These are phyloP conservation scores for Clarireedia homoeocarpa DNA, from an alignment of 2,329 filamentous ascomycete species.

Conservation along the genomic window DNA sequence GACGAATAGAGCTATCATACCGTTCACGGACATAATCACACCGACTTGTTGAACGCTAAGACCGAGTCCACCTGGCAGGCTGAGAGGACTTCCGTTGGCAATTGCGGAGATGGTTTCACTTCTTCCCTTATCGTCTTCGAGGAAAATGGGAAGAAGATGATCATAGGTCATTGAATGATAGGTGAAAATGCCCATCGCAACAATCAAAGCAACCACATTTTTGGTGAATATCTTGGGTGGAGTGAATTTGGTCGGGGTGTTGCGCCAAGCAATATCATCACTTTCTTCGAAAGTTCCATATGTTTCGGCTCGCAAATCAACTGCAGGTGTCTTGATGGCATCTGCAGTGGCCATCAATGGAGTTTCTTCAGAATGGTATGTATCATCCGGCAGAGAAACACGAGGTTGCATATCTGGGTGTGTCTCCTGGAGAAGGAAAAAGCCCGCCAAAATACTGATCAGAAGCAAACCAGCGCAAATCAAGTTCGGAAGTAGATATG, in stretches of 20 bases:
- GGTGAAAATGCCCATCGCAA: conserved; percentile 84
- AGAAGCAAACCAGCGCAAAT: conserved; percentile 70
- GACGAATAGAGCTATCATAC: conserved; percentile 49
- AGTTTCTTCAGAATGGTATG: conserved; percentile 47
- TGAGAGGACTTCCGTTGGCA: conserved; percentile 31
- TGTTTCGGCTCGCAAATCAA: conserved; percentile 68
- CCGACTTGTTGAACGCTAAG: conserved; percentile 56
- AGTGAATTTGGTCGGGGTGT: conserved; percentile 21
- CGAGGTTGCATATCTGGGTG: conserved; percentile 71
- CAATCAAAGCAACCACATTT: conserved; percentile 65
- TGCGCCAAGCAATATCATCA: conserved; percentile 26
- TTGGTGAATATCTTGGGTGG: conserved; percentile 45
- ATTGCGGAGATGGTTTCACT: conserved; percentile 20
- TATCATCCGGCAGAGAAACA: conserved; percentile 38
- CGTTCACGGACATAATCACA: conserved; percentile 51
- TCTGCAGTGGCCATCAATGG: conserved; percentile 70
- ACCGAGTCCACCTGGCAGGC: conserved; percentile 36
- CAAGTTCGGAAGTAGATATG: conserved; percentile 84
- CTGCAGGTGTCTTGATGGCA: conserved; percentile 62
- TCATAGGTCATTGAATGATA: conserved; percentile 96
- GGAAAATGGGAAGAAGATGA: conserved; percentile 84
- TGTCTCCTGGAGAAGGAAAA: conserved; percentile 76
- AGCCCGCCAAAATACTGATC: conserved; percentile 73
- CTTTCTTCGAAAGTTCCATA: conserved; percentile 60
- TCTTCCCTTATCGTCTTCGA: conserved; percentile 62